Evolutionary conservation across 495 filamentous ascomycete genomes (phyloP).

Genomic region (Hypoxylon rickii): DNA sequence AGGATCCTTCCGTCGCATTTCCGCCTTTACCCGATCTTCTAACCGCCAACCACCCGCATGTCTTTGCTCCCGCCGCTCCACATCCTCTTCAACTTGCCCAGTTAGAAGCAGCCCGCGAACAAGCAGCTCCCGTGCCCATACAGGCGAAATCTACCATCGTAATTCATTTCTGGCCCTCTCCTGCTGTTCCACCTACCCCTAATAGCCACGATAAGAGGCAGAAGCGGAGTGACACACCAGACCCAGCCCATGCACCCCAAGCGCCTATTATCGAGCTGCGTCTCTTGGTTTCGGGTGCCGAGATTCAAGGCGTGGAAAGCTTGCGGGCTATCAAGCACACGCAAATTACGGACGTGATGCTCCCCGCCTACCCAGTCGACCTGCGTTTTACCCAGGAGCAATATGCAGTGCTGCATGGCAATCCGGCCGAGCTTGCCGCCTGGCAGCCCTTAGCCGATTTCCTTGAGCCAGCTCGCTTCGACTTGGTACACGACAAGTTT

Average conservation of each 20-base stretch:
- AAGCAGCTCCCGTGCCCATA: background rate
- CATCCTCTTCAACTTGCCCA: constrained; percentile 34
- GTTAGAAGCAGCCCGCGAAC: constrained; percentile 4
- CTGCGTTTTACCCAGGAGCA: constrained; percentile 45
- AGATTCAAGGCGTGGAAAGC: constrained; percentile 27
- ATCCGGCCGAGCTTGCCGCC: constrained; percentile 18
- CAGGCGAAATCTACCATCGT: constrained; percentile 16
- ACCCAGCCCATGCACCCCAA: constrained; percentile 10
- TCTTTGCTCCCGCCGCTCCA: constrained; percentile 26
- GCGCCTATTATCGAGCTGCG: constrained; percentile 46
- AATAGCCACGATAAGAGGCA: too few relatives aligned
- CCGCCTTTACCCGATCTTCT: constrained; percentile 15
- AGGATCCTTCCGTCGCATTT: constrained; percentile 1
- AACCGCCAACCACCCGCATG: constrained; percentile 15
- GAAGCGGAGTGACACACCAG: too few relatives aligned
- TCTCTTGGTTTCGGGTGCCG: constrained; percentile 35
- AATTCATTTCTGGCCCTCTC: constrained; percentile 30
- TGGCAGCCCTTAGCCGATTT: constrained; percentile 43
- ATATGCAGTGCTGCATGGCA: constrained; percentile 32
- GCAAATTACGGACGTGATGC: constrained; percentile 36
- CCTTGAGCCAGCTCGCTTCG: constrained; percentile 42
- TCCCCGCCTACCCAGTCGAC: constrained; percentile 46
- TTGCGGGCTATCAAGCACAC: constrained; percentile 27
- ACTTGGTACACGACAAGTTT: constrained; percentile 40
- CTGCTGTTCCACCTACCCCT: background rate